Evolutionary conservation across 148 eudicot genomes (phyloP).

Genomic region (Pouteria glomerata): DNA sequence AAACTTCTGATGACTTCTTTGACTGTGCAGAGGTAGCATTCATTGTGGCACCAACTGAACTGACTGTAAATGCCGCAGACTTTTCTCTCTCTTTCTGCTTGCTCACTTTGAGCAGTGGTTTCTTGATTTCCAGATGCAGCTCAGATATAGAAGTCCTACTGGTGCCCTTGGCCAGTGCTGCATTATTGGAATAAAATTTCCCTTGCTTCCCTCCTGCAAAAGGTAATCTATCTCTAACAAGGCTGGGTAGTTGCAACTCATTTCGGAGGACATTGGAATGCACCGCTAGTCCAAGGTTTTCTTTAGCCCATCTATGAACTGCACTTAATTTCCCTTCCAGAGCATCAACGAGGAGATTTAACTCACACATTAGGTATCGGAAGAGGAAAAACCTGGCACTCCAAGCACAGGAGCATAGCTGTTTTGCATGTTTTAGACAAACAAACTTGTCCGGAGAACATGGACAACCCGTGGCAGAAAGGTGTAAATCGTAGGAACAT

Average conservation of each 20-base stretch:
- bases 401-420: constrained; percentile 69
- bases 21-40: neutral
- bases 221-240: constrained; percentile 12
- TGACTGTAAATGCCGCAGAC: constrained; percentile 1
- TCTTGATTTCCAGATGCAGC: constrained; percentile 9
- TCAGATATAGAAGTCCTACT: constrained; percentile 12
- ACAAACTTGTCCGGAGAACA: constrained; percentile 51
- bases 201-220: constrained; percentile 9
- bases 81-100: constrained; percentile 11
- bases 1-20: neutral
- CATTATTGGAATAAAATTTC: neutral
- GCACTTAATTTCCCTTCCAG: constrained; percentile 53
- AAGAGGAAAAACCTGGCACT: constrained; percentile 36
- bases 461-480: constrained; percentile 63
- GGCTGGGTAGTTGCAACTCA: neutral
- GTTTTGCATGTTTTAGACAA: constrained; percentile 67
- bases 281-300: constrained; percentile 29
- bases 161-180: neutral
- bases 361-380: constrained; percentile 42
- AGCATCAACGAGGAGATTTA: constrained; percentile 53
- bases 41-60: neutral
- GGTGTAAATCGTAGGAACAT: constrained; percentile 53
- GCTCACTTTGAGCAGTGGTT: constrained; percentile 4
- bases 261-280: constrained; percentile 5
- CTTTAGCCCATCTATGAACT: constrained; percentile 39